Evolutionary conservation across 352 stramenopile genomes (phyloP).

Genomic region (Phytopythium kandeliae): DNA sequence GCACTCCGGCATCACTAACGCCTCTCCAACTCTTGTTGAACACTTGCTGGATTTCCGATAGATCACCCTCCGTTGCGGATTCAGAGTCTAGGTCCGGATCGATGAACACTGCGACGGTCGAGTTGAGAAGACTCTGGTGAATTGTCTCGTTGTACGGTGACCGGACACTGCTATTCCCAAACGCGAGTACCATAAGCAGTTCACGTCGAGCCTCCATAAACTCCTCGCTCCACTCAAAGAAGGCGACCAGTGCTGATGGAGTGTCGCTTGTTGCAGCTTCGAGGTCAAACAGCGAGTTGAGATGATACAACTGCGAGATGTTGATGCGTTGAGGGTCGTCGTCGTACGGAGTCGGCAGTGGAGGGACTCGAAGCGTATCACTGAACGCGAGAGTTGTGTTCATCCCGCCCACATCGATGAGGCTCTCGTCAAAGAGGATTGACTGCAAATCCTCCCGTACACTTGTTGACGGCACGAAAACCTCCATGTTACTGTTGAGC

Average conservation of each 20-base stretch:
- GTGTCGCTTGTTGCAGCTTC: slow-evolving; percentile 13
- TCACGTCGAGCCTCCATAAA: slow-evolving; percentile 25
- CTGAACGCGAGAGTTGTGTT: slow-evolving; percentile 39
- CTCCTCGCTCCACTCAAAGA: slow-evolving; percentile 53
- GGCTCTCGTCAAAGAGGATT: slow-evolving; percentile 41
- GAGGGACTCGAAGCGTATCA: slow-evolving; percentile 55
- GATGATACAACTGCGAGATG: slow-evolving; percentile 38
- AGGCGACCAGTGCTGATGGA: slow-evolving; percentile 16
- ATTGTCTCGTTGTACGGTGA: slow-evolving; percentile 50
- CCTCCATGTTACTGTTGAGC: slow-evolving; percentile 24
- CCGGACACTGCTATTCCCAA: slow-evolving; percentile 27
- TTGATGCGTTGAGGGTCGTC: slow-evolving; percentile 36
- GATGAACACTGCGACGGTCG: slow-evolving; percentile 25
- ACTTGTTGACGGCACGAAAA: slow-evolving; percentile 18
- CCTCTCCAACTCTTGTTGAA: slow-evolving; percentile 56
- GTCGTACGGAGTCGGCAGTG: slow-evolving; percentile 38
- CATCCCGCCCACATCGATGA: slow-evolving; percentile 29
- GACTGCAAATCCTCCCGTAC: slow-evolving; percentile 16
- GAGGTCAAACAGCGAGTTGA: slow-evolving; percentile 37
- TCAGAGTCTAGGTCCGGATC: slow-evolving; percentile 38
- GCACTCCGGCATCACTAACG: slow-evolving; percentile 26
- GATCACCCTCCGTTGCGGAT: slow-evolving; percentile 26
- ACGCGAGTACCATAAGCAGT: slow-evolving; percentile 22
- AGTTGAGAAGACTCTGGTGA: slow-evolving; percentile 45
- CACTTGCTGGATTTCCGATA: slow-evolving; percentile 27